Base-by-base conservation (phyloP, 1,284 basidiomycete species). In the Entoloma clypeatum region DNA sequence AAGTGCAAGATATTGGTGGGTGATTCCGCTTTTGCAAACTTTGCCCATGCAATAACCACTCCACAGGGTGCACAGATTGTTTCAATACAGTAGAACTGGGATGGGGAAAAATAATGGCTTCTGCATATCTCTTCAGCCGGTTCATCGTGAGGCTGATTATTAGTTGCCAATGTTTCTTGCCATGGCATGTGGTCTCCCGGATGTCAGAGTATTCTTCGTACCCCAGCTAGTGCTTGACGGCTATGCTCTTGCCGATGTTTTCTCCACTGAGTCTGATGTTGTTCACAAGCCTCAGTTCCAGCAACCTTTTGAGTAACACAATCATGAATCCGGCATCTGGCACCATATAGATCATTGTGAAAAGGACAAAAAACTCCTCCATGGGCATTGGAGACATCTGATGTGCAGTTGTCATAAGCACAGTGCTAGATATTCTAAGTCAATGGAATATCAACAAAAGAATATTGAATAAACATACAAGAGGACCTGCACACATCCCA, bases 11-110 rank as follows among this genome's bases (percentile, higher is more conserved):
- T 58, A 16, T 58, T 52, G n/a, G 57, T 51, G 24, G 48, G 49
- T 28, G 53, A 58, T 40, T 60, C 57, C 18, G 57, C 41, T 28
- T 51, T 50, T n/a, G 36, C 44, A 57, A 60, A 58, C 25, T 54
- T 54, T 13, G 41, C 13, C 41, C 33, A 43, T 10, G 41, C 41
- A 23, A 24, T 17, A 1, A 36, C 34, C 9, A 33, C 26, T n/a
- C 54, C 55, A 56, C 55, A 47, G 5, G 48, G 43, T 36, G 39
- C 44, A 47, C 43, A 48, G 11, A 48, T 45, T 11, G 40, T 43
- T 27, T 46, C 44, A 16, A 39, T 31, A 39, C 44, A 46, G 31
- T 46, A 46, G n/a, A n/a, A n/a, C n/a, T n/a, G n/a, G n/a, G n/a
- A n/a, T n/a, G n/a, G n/a, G n/a, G n/a, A n/a, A n/a, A n/a, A n/a